These are phyloP conservation scores for Linum tenue DNA, from an alignment of 345 rosid genomes.

Conservation along the genomic window DNA sequence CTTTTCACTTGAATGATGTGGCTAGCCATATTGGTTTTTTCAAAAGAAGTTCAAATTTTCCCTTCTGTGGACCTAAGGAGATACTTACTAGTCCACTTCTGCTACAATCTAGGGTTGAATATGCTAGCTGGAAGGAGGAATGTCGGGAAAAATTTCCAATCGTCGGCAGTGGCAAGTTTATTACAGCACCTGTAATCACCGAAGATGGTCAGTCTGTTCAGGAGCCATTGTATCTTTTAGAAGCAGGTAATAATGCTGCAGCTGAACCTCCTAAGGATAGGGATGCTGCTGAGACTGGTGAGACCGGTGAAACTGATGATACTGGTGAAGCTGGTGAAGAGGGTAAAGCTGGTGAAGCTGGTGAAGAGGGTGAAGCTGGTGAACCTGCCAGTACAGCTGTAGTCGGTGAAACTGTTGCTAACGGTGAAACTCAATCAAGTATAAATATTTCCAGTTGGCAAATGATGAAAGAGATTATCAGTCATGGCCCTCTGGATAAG, in stretches of 20 bases:
- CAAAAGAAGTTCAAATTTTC: not conserved
- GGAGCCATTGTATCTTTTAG: constrained; percentile 69
- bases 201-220: constrained; percentile 70
- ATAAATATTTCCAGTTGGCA: constrained; percentile 31
- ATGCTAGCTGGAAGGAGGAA: constrained; percentile 72
- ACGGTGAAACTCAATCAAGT: constrained; percentile 21
- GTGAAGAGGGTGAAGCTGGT: not conserved
- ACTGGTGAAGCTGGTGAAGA: constrained; percentile 5
- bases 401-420: constrained; percentile 9
- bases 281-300: constrained; percentile 9
- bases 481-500: constrained; percentile 54
- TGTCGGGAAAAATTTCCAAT: constrained; percentile 67
- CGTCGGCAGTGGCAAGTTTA: constrained; percentile 74
- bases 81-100: constrained; percentile 8
- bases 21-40: too few species aligned
- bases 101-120: constrained; percentile 48
- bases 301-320: constrained; percentile 5
- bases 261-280: constrained; percentile 16
- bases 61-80: constrained; percentile 3
- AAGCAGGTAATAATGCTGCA: constrained; percentile 39
- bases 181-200: constrained; percentile 87
- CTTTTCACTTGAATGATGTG: too few species aligned
- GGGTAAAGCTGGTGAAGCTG: not conserved
- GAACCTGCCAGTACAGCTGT: not conserved
- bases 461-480: constrained; percentile 42